phyloP scores from a whole-genome alignment of 176 grass and related monocot genomes.

The Tuctoria greenei region DNA sequence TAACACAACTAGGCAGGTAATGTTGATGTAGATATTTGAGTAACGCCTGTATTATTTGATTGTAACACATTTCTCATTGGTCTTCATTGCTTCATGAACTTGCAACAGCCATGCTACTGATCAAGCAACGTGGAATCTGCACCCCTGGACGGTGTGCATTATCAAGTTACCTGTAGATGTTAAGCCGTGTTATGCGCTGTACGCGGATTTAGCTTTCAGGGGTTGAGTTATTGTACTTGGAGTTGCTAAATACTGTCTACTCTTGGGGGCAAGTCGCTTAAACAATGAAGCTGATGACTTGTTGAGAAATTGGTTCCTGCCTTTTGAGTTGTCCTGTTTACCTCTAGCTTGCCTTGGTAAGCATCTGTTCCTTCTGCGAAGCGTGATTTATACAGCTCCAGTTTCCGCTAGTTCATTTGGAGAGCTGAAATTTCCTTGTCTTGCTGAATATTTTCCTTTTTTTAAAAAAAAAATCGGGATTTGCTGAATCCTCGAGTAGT shows the following conservation, averaged over 20 bases:
- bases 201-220: conserved; percentile 23
- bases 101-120: conserved; percentile 15
- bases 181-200: not conserved
- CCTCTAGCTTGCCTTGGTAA: not conserved
- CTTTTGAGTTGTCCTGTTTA: not conserved
- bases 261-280: not conserved
- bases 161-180: conserved; percentile 16
- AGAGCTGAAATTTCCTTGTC: no score
- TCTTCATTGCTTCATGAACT: not conserved
- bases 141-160: not conserved
- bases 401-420: not conserved
- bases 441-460: not conserved
- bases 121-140: conserved; percentile 6
- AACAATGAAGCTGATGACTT: not conserved
- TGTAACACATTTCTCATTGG: not conserved
- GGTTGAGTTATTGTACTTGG: conserved; percentile 11
- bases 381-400: not conserved
- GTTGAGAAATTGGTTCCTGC: not conserved
- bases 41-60: conserved; percentile 14
- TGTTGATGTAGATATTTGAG: not conserved
- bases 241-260: conserved; percentile 2
- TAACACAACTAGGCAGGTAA: conserved; percentile 17
- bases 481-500: no score
- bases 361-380: not conserved
- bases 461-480: no score